These are phyloP conservation scores for Ettlia oleoabundans DNA, from an alignment of 139 green algal genomes.

Conservation along the genomic window DNA sequence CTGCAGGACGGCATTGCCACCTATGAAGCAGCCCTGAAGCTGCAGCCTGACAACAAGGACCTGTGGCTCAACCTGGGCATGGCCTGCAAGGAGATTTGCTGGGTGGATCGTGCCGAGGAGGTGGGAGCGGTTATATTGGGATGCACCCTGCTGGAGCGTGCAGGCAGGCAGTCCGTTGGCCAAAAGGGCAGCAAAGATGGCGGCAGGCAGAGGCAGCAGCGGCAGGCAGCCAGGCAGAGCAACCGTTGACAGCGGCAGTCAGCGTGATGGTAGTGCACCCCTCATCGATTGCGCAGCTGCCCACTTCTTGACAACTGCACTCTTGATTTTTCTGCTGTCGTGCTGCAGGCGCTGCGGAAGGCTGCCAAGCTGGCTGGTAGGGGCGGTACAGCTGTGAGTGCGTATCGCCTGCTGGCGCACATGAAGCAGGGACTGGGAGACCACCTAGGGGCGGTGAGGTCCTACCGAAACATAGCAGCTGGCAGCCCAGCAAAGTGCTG, in stretches of 20 bases:
- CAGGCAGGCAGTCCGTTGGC: slow-evolving; percentile 46
- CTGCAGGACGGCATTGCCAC: slow-evolving; percentile 59
- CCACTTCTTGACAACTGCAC: neutral
- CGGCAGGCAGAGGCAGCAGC: too few relatives aligned
- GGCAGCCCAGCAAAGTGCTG: too few relatives aligned
- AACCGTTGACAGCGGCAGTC: too few relatives aligned
- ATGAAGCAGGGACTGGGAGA: slow-evolving; percentile 67
- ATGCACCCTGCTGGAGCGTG: neutral
- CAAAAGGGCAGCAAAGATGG: too few relatives aligned
- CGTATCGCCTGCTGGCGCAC: slow-evolving; percentile 53
- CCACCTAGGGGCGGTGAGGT: slow-evolving; percentile 65
- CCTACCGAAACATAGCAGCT: neutral
- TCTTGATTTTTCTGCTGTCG: neutral
- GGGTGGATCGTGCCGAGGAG: slow-evolving; percentile 44
- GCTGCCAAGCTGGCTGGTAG: slow-evolving; percentile 49
- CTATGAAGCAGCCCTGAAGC: slow-evolving; percentile 68
- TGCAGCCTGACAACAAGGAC: slow-evolving; percentile 69
- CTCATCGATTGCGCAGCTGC: too few relatives aligned
- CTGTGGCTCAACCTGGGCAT: slow-evolving; percentile 83
- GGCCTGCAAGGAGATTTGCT: slow-evolving; percentile 62
- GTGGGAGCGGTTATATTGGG: neutral
- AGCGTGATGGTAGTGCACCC: too few relatives aligned
- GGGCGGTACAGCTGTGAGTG: slow-evolving; percentile 24
- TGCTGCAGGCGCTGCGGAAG: slow-evolving; percentile 56
- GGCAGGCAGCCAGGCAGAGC: too few relatives aligned